These are phyloP conservation scores for Rhizopus stolonifer DNA, from an alignment of 371 early-diverging fungal species.

Conservation along the genomic window DNA sequence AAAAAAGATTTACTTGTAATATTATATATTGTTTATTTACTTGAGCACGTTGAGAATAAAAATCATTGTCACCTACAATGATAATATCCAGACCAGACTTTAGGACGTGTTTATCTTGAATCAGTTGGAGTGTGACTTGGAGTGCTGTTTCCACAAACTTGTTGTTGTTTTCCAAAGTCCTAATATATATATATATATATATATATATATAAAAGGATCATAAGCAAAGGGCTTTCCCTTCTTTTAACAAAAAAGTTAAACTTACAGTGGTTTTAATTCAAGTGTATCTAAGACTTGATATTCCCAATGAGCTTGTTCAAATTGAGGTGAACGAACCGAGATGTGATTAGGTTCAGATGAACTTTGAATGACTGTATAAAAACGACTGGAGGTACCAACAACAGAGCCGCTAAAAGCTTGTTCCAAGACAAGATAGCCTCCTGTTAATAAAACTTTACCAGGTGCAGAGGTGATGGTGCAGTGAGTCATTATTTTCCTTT, in stretches of 20 bases:
- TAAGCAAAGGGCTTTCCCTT: too few species aligned
- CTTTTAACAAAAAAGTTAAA: too few species aligned
- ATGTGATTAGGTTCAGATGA: conserved; percentile 25
- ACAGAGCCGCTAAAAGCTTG: conserved; percentile 79
- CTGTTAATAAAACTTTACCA: conserved; percentile 91
- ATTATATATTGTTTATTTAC: conserved; percentile 27
- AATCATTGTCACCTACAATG: conserved; percentile 92
- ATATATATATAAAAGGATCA: too few species aligned
- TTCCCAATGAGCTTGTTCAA: conserved; percentile 65
- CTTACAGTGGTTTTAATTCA: conserved; percentile 24
- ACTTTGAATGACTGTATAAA: conserved; percentile 68
- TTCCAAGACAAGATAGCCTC: conserved; percentile 96
- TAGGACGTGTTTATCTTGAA: conserved; percentile 30
- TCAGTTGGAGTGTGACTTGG: conserved; percentile 29
- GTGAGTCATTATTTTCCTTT: background rate
- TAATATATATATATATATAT: background rate
- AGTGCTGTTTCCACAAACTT: conserved; percentile 46
- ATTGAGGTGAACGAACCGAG: conserved; percentile 70
- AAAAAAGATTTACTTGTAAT: conserved; percentile 21
- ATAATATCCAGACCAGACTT: conserved; percentile 58
- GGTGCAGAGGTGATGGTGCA: conserved; percentile 76
- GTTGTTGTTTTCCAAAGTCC: conserved; percentile 22
- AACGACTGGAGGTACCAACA: conserved; percentile 79
- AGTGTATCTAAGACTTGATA: conserved; percentile 39
- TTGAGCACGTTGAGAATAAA: conserved; percentile 86